Evolutionary conservation across 805 yeast genomes (phyloP), one percentile per base, ranked within the genome.

Genomic region (Wickerhamomyces rabaulensis): DNA sequence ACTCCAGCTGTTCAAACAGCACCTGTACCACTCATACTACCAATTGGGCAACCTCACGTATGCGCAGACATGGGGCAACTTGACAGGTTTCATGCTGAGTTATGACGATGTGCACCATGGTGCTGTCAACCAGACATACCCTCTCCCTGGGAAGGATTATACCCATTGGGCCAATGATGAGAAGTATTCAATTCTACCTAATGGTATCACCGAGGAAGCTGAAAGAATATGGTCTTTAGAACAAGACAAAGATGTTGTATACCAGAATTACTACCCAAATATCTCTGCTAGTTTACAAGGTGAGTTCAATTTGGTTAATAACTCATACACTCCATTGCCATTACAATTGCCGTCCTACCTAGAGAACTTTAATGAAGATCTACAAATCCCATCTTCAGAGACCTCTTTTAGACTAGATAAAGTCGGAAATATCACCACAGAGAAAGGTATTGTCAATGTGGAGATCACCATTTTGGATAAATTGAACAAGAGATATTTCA

Each of bases 1-100:
- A 49, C 56, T 76, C 15, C 52, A 62, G n/a, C 56, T 62, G 10
- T 64, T 75, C 42, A 69, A 66, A 41, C 56, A 65, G 4, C 73
- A 70, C 50, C 61, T 58, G 41, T 52, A 53, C 50, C 53, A 53
- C 52, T 72, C 60, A 42, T 58, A 62, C 54, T 51, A 61, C 3
- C 57, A 62, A 1, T 62, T 83, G 29, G 53, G 51, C 13, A 66
- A 70, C 35, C 61, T 76, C 39, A 70, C 75, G 1, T 82, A 74
- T 60, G 45, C 59, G 17, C 49, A 64, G 4, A 88, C 87, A 6
- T 82, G 81, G 59, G 85, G 86, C 1, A 84, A 86, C 55, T 62
- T 87, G 15, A 84, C 94, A 0, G 96, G 96, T 4, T 78, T 83
- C 48, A 74, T 71, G 55, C 63, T 83, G 29, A 78, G 88, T 26